A percentile compares a stretch with the other conserved stretches of the same genome.
phyloP scores from a whole-genome alignment of 306 rosid species.

The Astragalus membranaceus region DNA sequence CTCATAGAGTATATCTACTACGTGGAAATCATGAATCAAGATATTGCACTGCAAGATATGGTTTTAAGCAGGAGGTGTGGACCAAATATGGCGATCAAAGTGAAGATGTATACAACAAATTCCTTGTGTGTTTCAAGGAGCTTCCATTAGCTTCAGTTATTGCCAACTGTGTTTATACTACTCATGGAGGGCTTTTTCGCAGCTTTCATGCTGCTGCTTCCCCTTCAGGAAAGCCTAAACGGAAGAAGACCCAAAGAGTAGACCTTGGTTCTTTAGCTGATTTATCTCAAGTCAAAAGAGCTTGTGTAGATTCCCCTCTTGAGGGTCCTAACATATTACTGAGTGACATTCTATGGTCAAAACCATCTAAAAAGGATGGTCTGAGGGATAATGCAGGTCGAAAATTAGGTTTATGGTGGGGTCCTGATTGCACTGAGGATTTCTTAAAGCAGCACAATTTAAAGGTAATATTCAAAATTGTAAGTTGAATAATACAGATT shows the following conservation, averaged over 20 bases:
- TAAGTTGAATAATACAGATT: not conserved
- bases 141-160: conserved; percentile 87
- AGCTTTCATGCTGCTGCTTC: conserved; percentile 29
- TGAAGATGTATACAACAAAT: conserved; percentile 59
- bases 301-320: conserved; percentile 50
- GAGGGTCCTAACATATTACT: conserved; percentile 59
- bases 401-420: conserved; percentile 75
- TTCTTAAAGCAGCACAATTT: conserved; percentile 65
- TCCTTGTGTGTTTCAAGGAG: conserved; percentile 70
- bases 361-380: conserved; percentile 70
- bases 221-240: conserved; percentile 39
- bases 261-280: conserved; percentile 73
- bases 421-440: conserved; percentile 83
- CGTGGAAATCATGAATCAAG: conserved; percentile 85
- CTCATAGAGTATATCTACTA: conserved; percentile 75
- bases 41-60: conserved; percentile 52
- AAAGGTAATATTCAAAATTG: conserved; percentile 47
- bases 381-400: conserved; percentile 49
- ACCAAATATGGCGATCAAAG: conserved; percentile 65
- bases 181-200: conserved; percentile 92
- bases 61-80: conserved; percentile 74
- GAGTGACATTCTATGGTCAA: conserved; percentile 82
- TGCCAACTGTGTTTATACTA: conserved; percentile 62
- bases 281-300: conserved; percentile 55
- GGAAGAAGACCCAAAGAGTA: conserved; percentile 45